These are phyloP conservation scores for Ophiostoma quercus DNA, from an alignment of 2,329 filamentous ascomycete species.

Conservation along the genomic window DNA sequence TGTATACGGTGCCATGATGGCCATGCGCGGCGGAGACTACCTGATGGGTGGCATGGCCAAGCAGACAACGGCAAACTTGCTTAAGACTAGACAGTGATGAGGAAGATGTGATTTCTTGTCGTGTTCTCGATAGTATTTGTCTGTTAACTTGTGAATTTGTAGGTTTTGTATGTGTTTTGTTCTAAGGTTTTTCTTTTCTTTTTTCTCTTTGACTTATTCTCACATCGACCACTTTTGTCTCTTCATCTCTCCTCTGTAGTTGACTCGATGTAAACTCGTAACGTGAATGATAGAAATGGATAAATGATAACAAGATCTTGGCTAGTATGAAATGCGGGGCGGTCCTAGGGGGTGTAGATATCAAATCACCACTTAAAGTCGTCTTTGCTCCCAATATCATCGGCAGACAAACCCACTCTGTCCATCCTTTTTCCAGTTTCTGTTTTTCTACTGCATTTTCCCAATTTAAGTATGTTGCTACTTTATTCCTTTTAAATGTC, in stretches of 20 bases:
- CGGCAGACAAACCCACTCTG: neutral
- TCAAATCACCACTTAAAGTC: neutral
- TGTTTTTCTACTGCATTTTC: neutral
- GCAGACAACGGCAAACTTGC: neutral
- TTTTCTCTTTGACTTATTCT: no score
- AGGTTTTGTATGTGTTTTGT: no score
- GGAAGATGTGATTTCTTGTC: neutral
- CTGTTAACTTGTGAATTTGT: no score
- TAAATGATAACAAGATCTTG: neutral
- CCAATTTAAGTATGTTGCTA: neutral
- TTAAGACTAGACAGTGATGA: neutral
- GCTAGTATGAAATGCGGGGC: neutral
- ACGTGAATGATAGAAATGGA: neutral
- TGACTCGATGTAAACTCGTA: constrained; percentile 1
- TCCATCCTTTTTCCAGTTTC: neutral
- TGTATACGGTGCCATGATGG: constrained; percentile 44
- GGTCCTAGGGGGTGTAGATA: neutral
- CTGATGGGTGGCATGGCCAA: constrained; percentile 31
- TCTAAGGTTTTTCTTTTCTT: no score
- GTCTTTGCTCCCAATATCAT: neutral
- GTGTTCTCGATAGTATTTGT: neutral
- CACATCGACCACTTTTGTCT: no score
- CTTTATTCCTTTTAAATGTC: neutral
- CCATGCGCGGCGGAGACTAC: constrained; percentile 44
- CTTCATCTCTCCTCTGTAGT: no score